phyloP scores from a whole-genome alignment of 371 early-diverging fungal genomes.

The Mortierella sp. region DNA sequence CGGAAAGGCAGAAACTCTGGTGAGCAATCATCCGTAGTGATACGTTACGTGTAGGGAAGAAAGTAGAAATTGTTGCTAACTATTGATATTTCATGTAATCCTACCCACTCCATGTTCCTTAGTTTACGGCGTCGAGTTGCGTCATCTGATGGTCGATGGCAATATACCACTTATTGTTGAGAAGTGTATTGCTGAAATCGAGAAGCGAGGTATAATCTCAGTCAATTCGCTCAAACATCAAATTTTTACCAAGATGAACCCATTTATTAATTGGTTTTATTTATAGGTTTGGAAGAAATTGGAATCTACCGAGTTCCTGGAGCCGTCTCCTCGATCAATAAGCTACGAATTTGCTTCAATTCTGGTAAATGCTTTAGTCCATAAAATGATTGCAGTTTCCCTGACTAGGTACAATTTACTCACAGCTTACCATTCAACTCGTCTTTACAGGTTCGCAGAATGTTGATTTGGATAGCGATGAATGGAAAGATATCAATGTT shows the following conservation, averaged over 20 bases:
- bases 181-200: constrained; percentile 83
- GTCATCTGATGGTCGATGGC: constrained; percentile 70
- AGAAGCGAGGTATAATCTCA: constrained; percentile 66
- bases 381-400: too few species aligned
- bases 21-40: background rate
- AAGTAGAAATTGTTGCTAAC: background rate
- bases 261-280: background rate
- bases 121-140: constrained; percentile 77
- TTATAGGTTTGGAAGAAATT: constrained; percentile 77
- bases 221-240: background rate
- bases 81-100: constrained; percentile 2
- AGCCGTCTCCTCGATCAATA: constrained; percentile 72
- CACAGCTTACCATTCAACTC: background rate
- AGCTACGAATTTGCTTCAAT: constrained; percentile 74
- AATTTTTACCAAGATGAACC: background rate
- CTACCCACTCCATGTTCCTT: background rate
- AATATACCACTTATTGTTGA: constrained; percentile 71
- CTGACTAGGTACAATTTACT: too few species aligned
- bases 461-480: constrained; percentile 73
- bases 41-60: background rate
- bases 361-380: constrained; percentile 52
- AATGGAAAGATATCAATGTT: constrained; percentile 87
- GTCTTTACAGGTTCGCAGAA: constrained; percentile 52
- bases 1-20: constrained; percentile 54
- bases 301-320: constrained; percentile 90